Evolutionary conservation across 1,284 basidiomycete species (phyloP), one percentile per base, ranked within the genome.

Genomic region (Dichomitus squalens): DNA sequence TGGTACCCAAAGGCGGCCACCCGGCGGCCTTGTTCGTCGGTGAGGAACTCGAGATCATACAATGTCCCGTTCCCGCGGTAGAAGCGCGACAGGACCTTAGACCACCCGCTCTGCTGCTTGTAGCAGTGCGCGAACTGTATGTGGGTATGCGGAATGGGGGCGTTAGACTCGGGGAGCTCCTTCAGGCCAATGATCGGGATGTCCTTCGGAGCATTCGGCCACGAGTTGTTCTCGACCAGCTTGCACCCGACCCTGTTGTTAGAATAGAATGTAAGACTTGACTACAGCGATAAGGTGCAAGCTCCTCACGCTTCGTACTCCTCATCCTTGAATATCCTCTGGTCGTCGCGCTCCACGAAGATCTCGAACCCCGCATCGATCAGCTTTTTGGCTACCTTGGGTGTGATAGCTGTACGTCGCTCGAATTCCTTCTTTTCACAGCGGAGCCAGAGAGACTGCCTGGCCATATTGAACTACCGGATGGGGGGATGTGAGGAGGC

Each of bases 1-100:
- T 99, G 93, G 82, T 92, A 99, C 7, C 97, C 97, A 70, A 99
- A 99, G 0, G 97, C 97, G n/a, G 97, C 97, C 25, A 99, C 96
- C 35, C 97, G 89, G 34, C 94, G 83, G 23, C 95, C 93, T 41
- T 72, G 80, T 16, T 80, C 86, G 72, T 99, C 96, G 65, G 88
- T 92, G 59, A 99, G 80, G 79, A 99, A 99, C 77, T 99, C 97
- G 60, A 99, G 81, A 75, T 99, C 97, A 78, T 99, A 98, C 44
- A 99, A 80, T 35, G 87, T 91, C 23, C 96, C 96, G 34, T 86
- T 82, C 25, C 96, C 97, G 58, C 84, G 81, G 72, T 87, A 80
- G 82, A 99, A 99, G 41, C 97, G 91, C 29, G 85, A 80, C 40
- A 99, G 86, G 27, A 99, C 87, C 49, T 88, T 81, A 16, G 87